Evolutionary conservation across 306 rosid species (phyloP), one percentile per base, ranked within the genome.

Genomic region (Casuarina equisetifolia): DNA sequence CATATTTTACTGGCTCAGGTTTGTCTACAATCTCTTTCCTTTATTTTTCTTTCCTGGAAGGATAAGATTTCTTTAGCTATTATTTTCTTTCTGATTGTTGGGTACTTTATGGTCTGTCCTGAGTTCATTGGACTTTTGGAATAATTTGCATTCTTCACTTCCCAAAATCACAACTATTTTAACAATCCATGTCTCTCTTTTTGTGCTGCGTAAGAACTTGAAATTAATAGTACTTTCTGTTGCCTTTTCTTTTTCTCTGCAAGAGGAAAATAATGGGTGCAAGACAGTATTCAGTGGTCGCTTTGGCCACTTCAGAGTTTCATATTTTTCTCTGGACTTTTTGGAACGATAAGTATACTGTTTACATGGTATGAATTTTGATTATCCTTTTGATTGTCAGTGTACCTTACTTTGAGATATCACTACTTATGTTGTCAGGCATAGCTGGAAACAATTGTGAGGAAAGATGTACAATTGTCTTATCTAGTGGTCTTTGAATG

Each of bases 1-100:
- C 89, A 91, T 76, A 83, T 91, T 76, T 89, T 92, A 71, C 87
- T 95, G 83, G 87, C 91, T 45, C 93, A 92, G 97, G 97, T 95
- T 89, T 69, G 46, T 69, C 50, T 74, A 44, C 39, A 2, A 15
- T 42, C 49, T 77, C 66, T 67, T n/a, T 78, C 67, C 73, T 39
- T 76, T 59, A 40, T 15, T 9, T 53, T 48, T 71, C 11, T 49
- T 48, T 71, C 5, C 19, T 36, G 4, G 51, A 54, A 6, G 9
- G 74, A 25, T 73, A 35, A 40, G 36, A 9, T 66, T 70, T 52
- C 50, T 48, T 40, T 13, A 11, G 20, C 45, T 7, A 66, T 45
- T 51, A 20, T 54, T 12, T 39, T 64, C 40, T 61, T 9, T 13
- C 51, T 9, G 11, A 8, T 19, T 61, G 11, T 4, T 32, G 15